Base-by-base conservation (phyloP, 1,139 yeast species). In the Protomyces lactucae-debilis region DNA sequence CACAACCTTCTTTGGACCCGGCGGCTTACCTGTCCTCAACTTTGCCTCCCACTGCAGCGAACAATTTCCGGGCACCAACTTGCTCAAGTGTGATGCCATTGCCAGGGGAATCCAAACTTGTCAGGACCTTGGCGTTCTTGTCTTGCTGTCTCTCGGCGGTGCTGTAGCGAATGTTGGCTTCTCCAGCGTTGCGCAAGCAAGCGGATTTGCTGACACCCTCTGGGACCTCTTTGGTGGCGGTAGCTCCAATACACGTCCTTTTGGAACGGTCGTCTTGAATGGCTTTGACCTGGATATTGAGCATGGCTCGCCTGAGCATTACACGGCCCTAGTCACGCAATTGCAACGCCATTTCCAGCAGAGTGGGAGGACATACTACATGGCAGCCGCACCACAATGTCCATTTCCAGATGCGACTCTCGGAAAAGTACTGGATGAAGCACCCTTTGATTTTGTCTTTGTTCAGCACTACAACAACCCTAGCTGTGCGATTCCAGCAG, bases 351-450 rank as follows among this genome's bases (percentile, higher is more conserved):
- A 82, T 67, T 89, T 82, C 71, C 77, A 77, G 23, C 63, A 71
- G 18, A 73, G 77, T 23, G 86, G 75, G 56, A 72, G 71, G 74
- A 72, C 76, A 18, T 92, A 88, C 77, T 91, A 88, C 74, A 78
- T 91, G 57, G 83, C 96, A 64, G 96, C 97, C 68, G 96, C 98
- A 69, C 98, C 98, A 32, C 98, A 92, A 78, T 92, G 98, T 78
- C 87, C 86, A 21, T 88, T 85, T 73, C 97, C 97, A 23, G 98
- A 92, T 77, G 89, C 86, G 5, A 83, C 87, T 53, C 84, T 87
- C 53, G 95, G 95, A 68, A 83, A 84, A 64, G 76, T 87, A 46
- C 76, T 92, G 71, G 77, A 78, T 28, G 76, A 81, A 39, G 83
- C 88, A 21, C 79, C 83, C 52, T 78, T 92, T 69, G 97, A 92